A percentile compares a stretch with the other conserved stretches of the same genome.
phyloP scores from a whole-genome alignment of 257 asterid genomes.

The Forsythia suspensa region DNA sequence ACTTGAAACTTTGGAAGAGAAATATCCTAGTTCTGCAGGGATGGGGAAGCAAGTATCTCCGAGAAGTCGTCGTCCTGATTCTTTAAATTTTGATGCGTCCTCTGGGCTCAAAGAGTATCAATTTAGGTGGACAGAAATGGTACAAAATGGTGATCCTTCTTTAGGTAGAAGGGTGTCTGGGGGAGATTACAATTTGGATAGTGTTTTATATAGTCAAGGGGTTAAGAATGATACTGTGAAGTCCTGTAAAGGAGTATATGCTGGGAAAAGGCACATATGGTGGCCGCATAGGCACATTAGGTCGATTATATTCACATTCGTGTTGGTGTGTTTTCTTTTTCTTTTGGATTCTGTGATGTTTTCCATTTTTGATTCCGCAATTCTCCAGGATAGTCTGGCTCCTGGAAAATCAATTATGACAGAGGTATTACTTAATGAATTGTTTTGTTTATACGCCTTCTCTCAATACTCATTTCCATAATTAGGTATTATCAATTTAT shows the following conservation, averaged over 20 bases:
- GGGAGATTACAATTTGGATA: slow-evolving; percentile 47
- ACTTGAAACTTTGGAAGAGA: not conserved
- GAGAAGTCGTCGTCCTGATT: slow-evolving; percentile 36
- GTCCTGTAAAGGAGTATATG: slow-evolving; percentile 43
- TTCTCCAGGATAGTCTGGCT: slow-evolving; percentile 36
- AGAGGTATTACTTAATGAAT: slow-evolving; percentile 41
- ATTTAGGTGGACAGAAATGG: slow-evolving; percentile 38
- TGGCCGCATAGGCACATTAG: slow-evolving; percentile 55
- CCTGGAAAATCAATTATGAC: slow-evolving; percentile 23
- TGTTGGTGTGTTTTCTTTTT: slow-evolving; percentile 51
- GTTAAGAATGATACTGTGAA: slow-evolving; percentile 48
- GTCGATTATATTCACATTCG: slow-evolving; percentile 48
- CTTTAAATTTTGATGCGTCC: slow-evolving; percentile 29
- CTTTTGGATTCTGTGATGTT: slow-evolving; percentile 62
- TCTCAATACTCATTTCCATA: not conserved
- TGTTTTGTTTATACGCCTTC: not conserved
- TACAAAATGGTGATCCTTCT: slow-evolving; percentile 40
- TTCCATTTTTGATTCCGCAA: slow-evolving; percentile 47
- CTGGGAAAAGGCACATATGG: slow-evolving; percentile 48
- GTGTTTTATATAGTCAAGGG: slow-evolving; percentile 36
- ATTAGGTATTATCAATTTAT: not conserved
- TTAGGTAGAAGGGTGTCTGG: slow-evolving; percentile 55
- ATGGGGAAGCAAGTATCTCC: slow-evolving; percentile 56
- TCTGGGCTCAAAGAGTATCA: slow-evolving; percentile 40
- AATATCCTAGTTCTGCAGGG: slow-evolving; percentile 3